phyloP scores from a whole-genome alignment of 2,329 filamentous ascomycete genomes.

The Paraphaeosphaeria minitans region DNA sequence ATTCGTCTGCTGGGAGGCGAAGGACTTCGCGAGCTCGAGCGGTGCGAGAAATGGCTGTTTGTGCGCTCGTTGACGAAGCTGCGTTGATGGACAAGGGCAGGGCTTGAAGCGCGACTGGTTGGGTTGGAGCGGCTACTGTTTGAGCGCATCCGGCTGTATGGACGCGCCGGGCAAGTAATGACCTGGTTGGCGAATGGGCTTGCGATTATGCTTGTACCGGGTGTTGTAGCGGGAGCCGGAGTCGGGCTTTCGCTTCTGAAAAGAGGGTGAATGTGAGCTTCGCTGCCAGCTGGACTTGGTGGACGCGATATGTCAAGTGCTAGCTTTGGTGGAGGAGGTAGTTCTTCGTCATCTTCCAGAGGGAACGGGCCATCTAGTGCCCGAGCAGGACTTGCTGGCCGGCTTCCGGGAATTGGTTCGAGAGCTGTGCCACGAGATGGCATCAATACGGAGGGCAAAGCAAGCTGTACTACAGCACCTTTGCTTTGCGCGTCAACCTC shows the following conservation, averaged over 20 bases:
- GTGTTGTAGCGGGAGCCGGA: slow-evolving; percentile 66
- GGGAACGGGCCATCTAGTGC: slow-evolving; percentile 60
- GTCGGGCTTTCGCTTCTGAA: slow-evolving; percentile 74
- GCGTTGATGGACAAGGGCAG: slow-evolving; percentile 30
- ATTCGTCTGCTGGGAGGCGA: slow-evolving; percentile 46
- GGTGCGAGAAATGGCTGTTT: slow-evolving; percentile 19
- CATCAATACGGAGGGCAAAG: slow-evolving; percentile 15
- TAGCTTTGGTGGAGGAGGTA: slow-evolving; percentile 42
- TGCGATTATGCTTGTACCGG: slow-evolving; percentile 72
- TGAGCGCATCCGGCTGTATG: slow-evolving; percentile 46
- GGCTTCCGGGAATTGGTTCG: slow-evolving; percentile 73
- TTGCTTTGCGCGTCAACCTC: slow-evolving; percentile 70
- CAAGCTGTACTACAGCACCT: slow-evolving; percentile 48
- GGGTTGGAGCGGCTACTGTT: slow-evolving; percentile 23
- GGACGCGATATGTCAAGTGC: slow-evolving; percentile 43
- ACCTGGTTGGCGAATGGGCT: slow-evolving; percentile 71
- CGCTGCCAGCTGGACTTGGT: slow-evolving; percentile 52
- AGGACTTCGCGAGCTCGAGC: slow-evolving; percentile 32
- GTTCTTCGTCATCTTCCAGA: slow-evolving; percentile 27
- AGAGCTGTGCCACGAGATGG: slow-evolving; percentile 59
- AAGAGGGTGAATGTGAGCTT: slow-evolving; percentile 77
- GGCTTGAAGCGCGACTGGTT: slow-evolving; percentile 28
- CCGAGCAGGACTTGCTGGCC: slow-evolving; percentile 67
- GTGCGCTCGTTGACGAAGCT: slow-evolving; percentile 31
- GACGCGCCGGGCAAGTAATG: slow-evolving; percentile 51